A percentile compares a stretch with the other conserved stretches of the same genome.
phyloP scores from a whole-genome alignment of 495 filamentous ascomycete genomes.

The Friedmanniomyces endolithicus region DNA sequence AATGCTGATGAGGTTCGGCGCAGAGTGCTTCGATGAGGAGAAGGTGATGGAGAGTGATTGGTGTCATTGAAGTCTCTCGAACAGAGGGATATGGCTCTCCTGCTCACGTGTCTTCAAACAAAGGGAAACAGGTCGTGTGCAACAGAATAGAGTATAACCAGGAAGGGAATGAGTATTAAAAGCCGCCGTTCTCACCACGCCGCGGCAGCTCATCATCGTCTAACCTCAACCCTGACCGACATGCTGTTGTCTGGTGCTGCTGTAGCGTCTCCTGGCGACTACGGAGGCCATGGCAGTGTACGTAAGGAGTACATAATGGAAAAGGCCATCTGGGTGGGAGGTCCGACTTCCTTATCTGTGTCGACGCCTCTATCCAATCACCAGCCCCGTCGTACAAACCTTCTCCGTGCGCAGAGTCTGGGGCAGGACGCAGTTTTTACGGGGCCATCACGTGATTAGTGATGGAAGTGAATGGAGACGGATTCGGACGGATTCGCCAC shows the following conservation, averaged over 20 bases:
- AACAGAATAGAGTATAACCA: too few relatives aligned
- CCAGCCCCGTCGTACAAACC: too few relatives aligned
- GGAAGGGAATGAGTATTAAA: too few relatives aligned
- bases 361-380: too few relatives aligned
- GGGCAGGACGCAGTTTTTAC: too few relatives aligned
- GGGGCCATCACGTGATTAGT: too few relatives aligned
- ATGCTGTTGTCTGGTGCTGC: too few relatives aligned
- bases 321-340: not conserved
- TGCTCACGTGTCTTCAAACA: not conserved
- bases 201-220: too few relatives aligned
- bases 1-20: not conserved
- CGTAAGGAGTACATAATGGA: constrained; percentile 4
- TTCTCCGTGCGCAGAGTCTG: too few relatives aligned
- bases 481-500: too few relatives aligned
- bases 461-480: too few relatives aligned
- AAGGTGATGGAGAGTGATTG: constrained; percentile 9
- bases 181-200: too few relatives aligned
- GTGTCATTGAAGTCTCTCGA: constrained; percentile 12
- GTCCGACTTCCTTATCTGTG: not conserved
- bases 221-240: not conserved
- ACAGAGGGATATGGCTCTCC: not conserved
- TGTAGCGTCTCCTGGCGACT: not conserved
- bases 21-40: constrained; percentile 10
- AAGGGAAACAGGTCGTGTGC: not conserved
- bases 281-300: not conserved